Percentiles rank a stretch among this genome's conserved stretches.
Evolutionary conservation across 2,329 filamentous ascomycete genomes (phyloP).

Genomic region (Fusarium foetens): DNA sequence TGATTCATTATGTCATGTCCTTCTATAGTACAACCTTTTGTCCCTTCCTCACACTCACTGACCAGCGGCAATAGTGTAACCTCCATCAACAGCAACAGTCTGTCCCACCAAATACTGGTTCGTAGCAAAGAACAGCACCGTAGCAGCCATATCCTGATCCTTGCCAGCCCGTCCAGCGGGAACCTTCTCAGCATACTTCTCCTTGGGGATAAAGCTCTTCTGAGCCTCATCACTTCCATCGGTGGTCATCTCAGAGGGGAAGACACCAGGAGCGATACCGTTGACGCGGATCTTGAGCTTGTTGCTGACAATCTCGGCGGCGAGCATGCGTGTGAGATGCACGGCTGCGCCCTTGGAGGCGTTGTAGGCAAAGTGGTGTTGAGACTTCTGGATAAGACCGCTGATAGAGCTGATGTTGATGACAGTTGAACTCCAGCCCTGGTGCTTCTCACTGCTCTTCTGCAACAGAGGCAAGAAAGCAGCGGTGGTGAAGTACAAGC

Average conservation of each 20-base stretch:
- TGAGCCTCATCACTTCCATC: conserved; percentile 57
- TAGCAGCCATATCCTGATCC: conserved; percentile 75
- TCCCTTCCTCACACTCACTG: conserved; percentile 1
- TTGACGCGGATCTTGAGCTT: conserved; percentile 74
- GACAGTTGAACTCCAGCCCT: conserved; percentile 66
- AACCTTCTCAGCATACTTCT: conserved; percentile 68
- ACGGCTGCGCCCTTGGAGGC: conserved; percentile 72
- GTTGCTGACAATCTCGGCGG: conserved; percentile 67
- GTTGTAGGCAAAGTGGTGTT: conserved; percentile 75
- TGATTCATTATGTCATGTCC: conserved; percentile 1
- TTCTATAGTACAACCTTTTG: not conserved
- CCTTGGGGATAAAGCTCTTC: conserved; percentile 68
- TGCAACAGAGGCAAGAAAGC: conserved; percentile 71
- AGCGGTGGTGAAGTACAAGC: conserved; percentile 72
- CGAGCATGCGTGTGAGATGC: conserved; percentile 72
- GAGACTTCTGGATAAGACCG: conserved; percentile 68
- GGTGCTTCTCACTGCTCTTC: conserved; percentile 54
- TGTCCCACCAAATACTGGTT: conserved; percentile 59
- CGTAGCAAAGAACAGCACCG: conserved; percentile 65
- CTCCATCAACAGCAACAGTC: conserved; percentile 57
- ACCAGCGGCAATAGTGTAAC: conserved; percentile 54
- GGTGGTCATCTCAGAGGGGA: conserved; percentile 78
- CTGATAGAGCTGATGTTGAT: conserved; percentile 77
- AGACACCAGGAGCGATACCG: conserved; percentile 77
- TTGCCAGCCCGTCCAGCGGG: conserved; percentile 74